A percentile compares a stretch with the other conserved stretches of the same genome.
These are phyloP conservation scores for Tuber microsphaerosporum DNA, from an alignment of 495 filamentous ascomycete genomes.

Conservation along the genomic window DNA sequence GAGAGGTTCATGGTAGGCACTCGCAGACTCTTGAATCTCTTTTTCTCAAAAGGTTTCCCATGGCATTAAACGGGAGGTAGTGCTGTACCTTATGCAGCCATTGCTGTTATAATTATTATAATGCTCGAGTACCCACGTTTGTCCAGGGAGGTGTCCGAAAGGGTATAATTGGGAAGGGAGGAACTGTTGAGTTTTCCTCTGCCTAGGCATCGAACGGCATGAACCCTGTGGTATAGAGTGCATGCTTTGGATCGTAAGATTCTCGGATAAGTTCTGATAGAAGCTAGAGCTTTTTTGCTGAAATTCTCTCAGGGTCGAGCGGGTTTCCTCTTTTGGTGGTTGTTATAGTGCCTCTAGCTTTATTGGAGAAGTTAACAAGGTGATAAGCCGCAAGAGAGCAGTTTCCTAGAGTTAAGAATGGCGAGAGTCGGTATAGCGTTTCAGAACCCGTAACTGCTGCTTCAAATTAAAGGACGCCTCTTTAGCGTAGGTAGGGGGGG, in stretches of 20 bases:
- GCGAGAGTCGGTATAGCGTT: neutral
- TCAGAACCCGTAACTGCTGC: neutral
- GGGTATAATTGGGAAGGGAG: neutral
- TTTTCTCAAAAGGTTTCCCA: no score
- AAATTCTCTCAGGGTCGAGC: neutral
- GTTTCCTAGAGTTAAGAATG: neutral
- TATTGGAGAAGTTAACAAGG: neutral
- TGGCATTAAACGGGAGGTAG: no score
- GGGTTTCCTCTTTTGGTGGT: neutral
- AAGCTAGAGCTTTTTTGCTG: neutral
- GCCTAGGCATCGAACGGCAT: neutral
- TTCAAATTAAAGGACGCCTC: neutral
- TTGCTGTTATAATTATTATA: no score
- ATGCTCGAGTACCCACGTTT: no score
- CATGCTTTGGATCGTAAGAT: neutral
- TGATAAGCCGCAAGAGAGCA: neutral
- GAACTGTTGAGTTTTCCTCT: neutral
- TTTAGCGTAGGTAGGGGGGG: neutral
- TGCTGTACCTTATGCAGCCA: no score
- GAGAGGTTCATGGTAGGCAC: no score
- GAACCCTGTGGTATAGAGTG: neutral
- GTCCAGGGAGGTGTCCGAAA: no score
- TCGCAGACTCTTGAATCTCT: no score
- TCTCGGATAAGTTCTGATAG: neutral
- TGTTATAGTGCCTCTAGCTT: neutral